Evolutionary conservation across 495 filamentous ascomycete genomes (phyloP).

Genomic region (Penicillium dipodomyicola): DNA sequence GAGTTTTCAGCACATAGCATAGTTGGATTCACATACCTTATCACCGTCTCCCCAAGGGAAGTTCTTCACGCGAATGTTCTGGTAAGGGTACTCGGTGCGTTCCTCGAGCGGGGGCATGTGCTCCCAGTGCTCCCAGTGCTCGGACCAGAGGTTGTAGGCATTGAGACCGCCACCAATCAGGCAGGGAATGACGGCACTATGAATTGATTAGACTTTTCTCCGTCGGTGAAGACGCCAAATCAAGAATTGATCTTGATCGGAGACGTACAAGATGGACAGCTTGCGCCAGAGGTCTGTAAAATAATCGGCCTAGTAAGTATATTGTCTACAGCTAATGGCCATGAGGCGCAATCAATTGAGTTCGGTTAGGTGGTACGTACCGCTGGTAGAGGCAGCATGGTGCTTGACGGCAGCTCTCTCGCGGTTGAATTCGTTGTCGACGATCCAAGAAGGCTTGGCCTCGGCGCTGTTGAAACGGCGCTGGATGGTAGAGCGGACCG

Average conservation of each 20-base stretch:
- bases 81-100: slow-evolving; percentile 83
- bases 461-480: slow-evolving; percentile 66
- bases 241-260: slow-evolving; percentile 9
- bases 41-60: slow-evolving; percentile 91
- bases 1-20: neutral
- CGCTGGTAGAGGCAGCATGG: slow-evolving; percentile 75
- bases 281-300: slow-evolving; percentile 84
- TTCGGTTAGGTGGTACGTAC: slow-evolving; percentile 49
- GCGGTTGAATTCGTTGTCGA: slow-evolving; percentile 83
- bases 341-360: neutral
- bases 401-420: slow-evolving; percentile 82
- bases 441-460: slow-evolving; percentile 46
- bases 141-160: slow-evolving; percentile 83
- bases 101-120: slow-evolving; percentile 88
- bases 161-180: slow-evolving; percentile 70
- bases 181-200: slow-evolving; percentile 65
- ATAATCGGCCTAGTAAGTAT: slow-evolving; percentile 36
- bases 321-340: neutral
- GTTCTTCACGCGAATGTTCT: slow-evolving; percentile 90
- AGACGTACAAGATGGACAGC: slow-evolving; percentile 82
- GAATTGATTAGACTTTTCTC: slow-evolving; percentile 15
- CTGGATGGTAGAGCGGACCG: slow-evolving; percentile 58
- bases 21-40: slow-evolving; percentile 60
- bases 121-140: slow-evolving; percentile 93
- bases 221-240: neutral